Evolutionary conservation across 441 rosid species (phyloP).

Genomic region (Iberis amara): DNA sequence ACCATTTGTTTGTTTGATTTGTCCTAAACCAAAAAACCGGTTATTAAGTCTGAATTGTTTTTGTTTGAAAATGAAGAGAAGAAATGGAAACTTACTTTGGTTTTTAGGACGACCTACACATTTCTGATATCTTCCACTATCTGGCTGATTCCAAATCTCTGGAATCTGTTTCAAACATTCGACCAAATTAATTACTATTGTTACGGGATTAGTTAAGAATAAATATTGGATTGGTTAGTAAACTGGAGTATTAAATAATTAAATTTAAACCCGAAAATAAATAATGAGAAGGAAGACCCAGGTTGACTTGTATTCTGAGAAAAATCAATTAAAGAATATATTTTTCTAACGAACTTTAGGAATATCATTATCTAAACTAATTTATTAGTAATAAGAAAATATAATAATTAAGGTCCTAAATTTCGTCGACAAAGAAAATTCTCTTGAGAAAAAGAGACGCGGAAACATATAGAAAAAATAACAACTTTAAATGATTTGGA

Average conservation of each 20-base stretch:
- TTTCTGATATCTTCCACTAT: conserved; percentile 45
- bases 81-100: conserved; percentile 38
- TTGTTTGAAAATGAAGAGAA: background rate
- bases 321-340: background rate
- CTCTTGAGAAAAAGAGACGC: no score
- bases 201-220: conserved; percentile 2
- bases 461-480: no score
- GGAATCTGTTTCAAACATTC: conserved; percentile 43
- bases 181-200: no score
- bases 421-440: no score
- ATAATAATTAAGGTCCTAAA: background rate
- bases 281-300: conserved; percentile 16
- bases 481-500: no score
- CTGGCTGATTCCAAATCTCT: conserved; percentile 87
- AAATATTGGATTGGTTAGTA: conserved; percentile 21
- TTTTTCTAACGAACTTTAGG: conserved; percentile 12
- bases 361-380: no score
- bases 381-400: background rate
- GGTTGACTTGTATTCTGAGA: conserved; percentile 16
- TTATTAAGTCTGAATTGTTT: background rate
- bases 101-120: conserved; percentile 62
- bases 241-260: background rate
- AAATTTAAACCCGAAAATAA: conserved; percentile 24
- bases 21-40: conserved; percentile 5
- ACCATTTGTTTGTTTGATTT: conserved; percentile 52